Evolutionary conservation across 306 rosid genomes (phyloP).

Genomic region (Quercus aquifolioides): DNA sequence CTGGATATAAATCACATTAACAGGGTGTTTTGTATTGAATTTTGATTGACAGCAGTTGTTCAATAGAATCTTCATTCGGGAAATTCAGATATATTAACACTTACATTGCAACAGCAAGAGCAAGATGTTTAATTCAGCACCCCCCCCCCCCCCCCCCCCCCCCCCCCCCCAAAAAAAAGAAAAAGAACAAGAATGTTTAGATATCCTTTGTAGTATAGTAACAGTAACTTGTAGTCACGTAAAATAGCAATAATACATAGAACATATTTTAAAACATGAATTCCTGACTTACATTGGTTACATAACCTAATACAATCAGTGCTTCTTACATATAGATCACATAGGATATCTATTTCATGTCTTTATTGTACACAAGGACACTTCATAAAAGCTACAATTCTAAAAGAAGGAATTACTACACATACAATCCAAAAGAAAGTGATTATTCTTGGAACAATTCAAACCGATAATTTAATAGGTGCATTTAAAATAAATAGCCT

Average conservation of each 20-base stretch:
- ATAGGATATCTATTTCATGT: not conserved
- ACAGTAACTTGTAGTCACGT: not conserved
- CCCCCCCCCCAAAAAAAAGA: no score
- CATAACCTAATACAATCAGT: not conserved
- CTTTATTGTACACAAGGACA: not conserved
- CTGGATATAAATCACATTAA: not conserved
- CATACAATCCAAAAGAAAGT: not conserved
- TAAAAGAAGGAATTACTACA: not conserved
- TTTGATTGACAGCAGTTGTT: not conserved
- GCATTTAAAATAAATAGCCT: no score
- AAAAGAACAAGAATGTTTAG: not conserved
- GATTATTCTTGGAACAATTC: not conserved
- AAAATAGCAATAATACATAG: not conserved
- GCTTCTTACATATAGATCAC: not conserved
- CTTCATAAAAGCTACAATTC: not conserved
- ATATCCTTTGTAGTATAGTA: no score
- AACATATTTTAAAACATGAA: not conserved
- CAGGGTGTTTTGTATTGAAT: not conserved
- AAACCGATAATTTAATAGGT: no score
- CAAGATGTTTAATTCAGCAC: not conserved
- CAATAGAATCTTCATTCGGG: not conserved
- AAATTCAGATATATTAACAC: not conserved
- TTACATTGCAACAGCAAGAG: not conserved
- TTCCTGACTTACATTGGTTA: not conserved
- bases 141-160: no score